phyloP scores from a whole-genome alignment of 1,139 yeast species.

The Taphrina confusa region DNA sequence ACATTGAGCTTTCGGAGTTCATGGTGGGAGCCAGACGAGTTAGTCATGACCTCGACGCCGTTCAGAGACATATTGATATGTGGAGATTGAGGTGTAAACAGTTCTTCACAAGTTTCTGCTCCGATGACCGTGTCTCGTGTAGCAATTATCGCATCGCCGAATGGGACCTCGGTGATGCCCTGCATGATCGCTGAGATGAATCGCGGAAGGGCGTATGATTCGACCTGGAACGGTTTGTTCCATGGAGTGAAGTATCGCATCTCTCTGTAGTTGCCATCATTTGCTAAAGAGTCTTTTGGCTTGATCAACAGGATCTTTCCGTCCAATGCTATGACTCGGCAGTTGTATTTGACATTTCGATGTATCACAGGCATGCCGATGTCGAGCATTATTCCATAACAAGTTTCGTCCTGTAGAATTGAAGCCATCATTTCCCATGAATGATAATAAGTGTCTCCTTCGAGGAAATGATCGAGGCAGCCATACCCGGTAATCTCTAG shows the following conservation, averaged over 20 bases:
- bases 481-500: conserved; percentile 84
- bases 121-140: conserved; percentile 87
- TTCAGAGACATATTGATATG: conserved; percentile 88
- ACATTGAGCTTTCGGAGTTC: conserved; percentile 86
- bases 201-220: conserved; percentile 70
- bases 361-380: conserved; percentile 93
- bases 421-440: conserved; percentile 92
- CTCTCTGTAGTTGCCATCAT: conserved; percentile 96
- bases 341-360: conserved; percentile 83
- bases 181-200: conserved; percentile 59
- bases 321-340: conserved; percentile 79
- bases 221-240: conserved; percentile 74
- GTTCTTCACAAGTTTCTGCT: conserved; percentile 95
- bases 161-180: conserved; percentile 64
- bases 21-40: conserved; percentile 95
- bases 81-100: conserved; percentile 94
- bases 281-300: conserved; percentile 89
- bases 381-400: conserved; percentile 77
- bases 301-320: conserved; percentile 79
- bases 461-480: conserved; percentile 91
- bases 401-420: conserved; percentile 63
- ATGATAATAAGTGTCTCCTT: conserved; percentile 82
- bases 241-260: conserved; percentile 97
- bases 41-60: conserved; percentile 94
- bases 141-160: conserved; percentile 88